Conservation (phyloP, 108 stramenopile species). For the Epipyxis sp. region DNA sequence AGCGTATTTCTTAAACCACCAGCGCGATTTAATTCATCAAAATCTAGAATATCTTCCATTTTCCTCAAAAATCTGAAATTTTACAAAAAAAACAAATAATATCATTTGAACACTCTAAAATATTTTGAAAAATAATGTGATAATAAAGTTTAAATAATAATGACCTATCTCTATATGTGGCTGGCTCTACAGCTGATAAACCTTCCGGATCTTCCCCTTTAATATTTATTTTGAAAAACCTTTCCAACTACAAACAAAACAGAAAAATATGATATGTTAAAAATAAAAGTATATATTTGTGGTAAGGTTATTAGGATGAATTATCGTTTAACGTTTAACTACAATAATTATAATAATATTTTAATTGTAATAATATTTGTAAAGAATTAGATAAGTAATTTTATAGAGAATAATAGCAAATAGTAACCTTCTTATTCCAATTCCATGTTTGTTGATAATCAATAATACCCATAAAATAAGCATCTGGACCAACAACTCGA, state of each 20-base stretch:
- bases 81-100: too few relatives aligned
- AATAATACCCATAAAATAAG: conserved; percentile 21
- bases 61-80: too few relatives aligned
- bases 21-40: too few relatives aligned
- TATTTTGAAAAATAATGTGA: too few relatives aligned
- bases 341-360: too few relatives aligned
- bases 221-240: not conserved
- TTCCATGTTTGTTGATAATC: conserved; percentile 7
- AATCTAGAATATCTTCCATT: too few relatives aligned
- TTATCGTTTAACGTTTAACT: too few relatives aligned
- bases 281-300: not conserved
- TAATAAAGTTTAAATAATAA: not conserved
- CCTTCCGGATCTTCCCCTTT: conserved; percentile 13
- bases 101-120: too few relatives aligned
- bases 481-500: conserved; percentile 7
- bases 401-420: too few relatives aligned
- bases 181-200: not conserved
- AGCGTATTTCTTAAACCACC: too few relatives aligned
- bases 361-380: too few relatives aligned
- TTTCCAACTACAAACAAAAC: not conserved
- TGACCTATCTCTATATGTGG: conserved; percentile 3
- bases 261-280: not conserved
- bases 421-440: not conserved
- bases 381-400: too few relatives aligned
- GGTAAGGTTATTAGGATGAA: not conserved